phyloP scores from a whole-genome alignment of 768 basidiomycete genomes.

The Pulveroboletus sp. region DNA sequence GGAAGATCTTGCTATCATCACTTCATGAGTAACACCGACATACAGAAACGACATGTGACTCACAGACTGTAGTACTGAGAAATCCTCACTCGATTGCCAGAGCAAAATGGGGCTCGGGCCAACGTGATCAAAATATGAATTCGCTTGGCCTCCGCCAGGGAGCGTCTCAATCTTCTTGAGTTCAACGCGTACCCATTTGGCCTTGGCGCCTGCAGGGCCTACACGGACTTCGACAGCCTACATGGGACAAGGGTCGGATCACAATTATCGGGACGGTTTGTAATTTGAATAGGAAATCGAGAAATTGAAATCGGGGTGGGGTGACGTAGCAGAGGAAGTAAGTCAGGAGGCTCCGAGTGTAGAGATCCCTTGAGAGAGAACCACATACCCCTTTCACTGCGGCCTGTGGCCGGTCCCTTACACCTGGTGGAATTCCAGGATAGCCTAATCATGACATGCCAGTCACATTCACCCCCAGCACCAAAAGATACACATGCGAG shows the following conservation, averaged over 20 bases:
- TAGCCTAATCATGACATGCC: conserved; percentile 51
- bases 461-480: conserved; percentile 6
- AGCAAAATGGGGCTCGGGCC: conserved; percentile 78
- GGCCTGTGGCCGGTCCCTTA: conserved; percentile 72
- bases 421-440: conserved; percentile 82
- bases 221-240: conserved; percentile 85
- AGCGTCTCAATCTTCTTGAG: conserved; percentile 86
- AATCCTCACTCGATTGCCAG: conserved; percentile 80
- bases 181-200: conserved; percentile 89
- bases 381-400: conserved; percentile 77
- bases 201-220: conserved; percentile 71
- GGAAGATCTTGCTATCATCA: conserved; percentile 71
- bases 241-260: neutral
- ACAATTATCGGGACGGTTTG: neutral
- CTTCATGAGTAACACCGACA: neutral
- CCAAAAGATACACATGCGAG: neutral
- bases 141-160: conserved; percentile 62
- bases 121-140: conserved; percentile 75
- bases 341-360: conserved; percentile 2
- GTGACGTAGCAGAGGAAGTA: neutral
- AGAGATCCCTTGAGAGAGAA: neutral
- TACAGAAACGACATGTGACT: conserved; percentile 13
- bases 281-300: neutral
- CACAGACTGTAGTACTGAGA: conserved; percentile 63
- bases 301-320: conserved; percentile 3